Evolutionary conservation across 257 asterid genomes (phyloP).

Genomic region (Jacaranda mimosifolia): DNA sequence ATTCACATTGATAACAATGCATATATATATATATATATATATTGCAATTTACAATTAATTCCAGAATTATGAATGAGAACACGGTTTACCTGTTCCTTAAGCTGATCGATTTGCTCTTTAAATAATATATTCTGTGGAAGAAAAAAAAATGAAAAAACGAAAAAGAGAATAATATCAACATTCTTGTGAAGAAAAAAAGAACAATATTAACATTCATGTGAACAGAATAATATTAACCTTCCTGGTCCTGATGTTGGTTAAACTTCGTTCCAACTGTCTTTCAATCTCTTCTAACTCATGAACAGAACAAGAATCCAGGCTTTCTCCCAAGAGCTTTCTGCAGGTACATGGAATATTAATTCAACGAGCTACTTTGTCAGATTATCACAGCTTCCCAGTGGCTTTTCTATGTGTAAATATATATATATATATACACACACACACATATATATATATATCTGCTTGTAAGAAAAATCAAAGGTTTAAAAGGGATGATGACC

Average conservation of each 20-base stretch:
- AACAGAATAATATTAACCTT: conserved; percentile 47
- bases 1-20: background rate
- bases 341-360: background rate
- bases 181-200: background rate
- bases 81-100: conserved; percentile 53
- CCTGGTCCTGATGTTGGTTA: conserved; percentile 52
- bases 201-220: background rate
- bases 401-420: background rate
- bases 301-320: conserved; percentile 47
- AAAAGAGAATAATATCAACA: background rate
- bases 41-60: too few species aligned
- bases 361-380: background rate
- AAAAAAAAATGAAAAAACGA: background rate
- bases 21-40: too few species aligned
- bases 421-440: too few species aligned
- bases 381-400: background rate
- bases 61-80: background rate
- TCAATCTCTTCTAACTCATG: conserved; percentile 57
- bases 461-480: background rate
- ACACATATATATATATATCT: background rate
- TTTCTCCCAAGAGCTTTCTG: conserved; percentile 63
- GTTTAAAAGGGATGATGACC: conserved; percentile 40
- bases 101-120: conserved; percentile 48
- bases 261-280: conserved; percentile 56
- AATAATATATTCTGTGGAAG: conserved; percentile 44